Evolutionary conservation across 2,329 filamentous ascomycete genomes (phyloP), one percentile per base, ranked within the genome.

Genomic region (Cucurbitaria berberidis): DNA sequence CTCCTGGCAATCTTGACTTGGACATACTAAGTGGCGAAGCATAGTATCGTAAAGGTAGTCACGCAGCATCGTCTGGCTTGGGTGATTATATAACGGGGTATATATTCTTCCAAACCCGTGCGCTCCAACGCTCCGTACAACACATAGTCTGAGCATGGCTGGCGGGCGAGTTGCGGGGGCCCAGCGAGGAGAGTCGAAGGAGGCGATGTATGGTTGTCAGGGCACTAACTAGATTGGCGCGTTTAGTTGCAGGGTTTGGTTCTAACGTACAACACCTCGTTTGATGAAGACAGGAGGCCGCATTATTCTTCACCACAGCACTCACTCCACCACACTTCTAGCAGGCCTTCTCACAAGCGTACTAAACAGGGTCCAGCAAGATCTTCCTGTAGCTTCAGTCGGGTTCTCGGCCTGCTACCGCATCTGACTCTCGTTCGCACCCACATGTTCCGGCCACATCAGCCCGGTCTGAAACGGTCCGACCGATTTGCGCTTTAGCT

Each of bases 151-250:
- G 34, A 16, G 38, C 26, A 35, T 21, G 32, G 36, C 38, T 43
- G 53, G 41, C 48, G 36, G 44, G 41, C 45, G 47, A 39, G 47
- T 54, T 55, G 60, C 46, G 52, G 48, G 49, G 48, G 39, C 51
- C 53, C 58, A 53, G 48, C 55, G 59, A 60, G 40, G 55, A 60
- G 58, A 60, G 54, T 60, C 54, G 62, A 53, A 57, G 60, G 62
- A 63, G 59, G 62, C 62, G 56, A 64, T 57, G 62, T 63, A 62
- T 59, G 53, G 51, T 48, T 51, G 54, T 49, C n/a, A n/a, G n/a
- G n/a, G n/a, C n/a, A n/a, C n/a, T n/a, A n/a, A n/a, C n/a, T n/a
- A n/a, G n/a, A n/a, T n/a, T n/a, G n/a, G n/a, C n/a, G n/a, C n/a
- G 8, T 30, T 21, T 18, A 26, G 29, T 13, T 32, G 36, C 49